Base-by-base conservation (phyloP, 169 alveolate genomes). In the Plasmodium reichenowi region DNA sequence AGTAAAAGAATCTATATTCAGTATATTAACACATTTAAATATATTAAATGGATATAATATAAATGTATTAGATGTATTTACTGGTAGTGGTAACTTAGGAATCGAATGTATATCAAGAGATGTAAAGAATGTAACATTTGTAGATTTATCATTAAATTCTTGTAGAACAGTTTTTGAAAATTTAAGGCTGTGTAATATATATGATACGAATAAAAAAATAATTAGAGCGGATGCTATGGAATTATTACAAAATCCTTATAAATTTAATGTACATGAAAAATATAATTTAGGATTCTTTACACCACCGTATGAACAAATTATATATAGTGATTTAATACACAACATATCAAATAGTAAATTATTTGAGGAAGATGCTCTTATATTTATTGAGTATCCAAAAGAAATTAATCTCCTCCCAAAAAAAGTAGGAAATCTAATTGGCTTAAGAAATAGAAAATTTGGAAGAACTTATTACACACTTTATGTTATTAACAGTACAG, bases 21-120 rank as follows among this genome's bases (percentile, higher is more conserved):
- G 83, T 52, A 24, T 88, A 9, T 58, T 93, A 63, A 74, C 90
- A 6, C 94, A 90, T 50, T 60, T 90, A 70, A 93, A 94, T 0
- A 50, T 91, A 52, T 93, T 93, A 12, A 85, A 88, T 72, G 66
- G 63, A 47, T 17, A 52, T 54, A 48, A n/a, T 72, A 62, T 67
- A 43, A 94, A 96, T 43, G 97, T 94, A 4, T 48, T 94, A 15
- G 97, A 94, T 60, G 73, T 94, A 26, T 94, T 87, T 52, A 91
- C 97, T 62, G 97, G 97, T 32, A 94, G 96, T 70, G 97, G 97
- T 1, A 89, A 96, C n/a, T 78, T 94, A 60, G 97, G 97, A 52
- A 76, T 94, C 38, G 97, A 94, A 66, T 95, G 97, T 20, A 93
- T 94, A 15, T 94, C 97, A 3, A 87, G 94, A 68, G 97, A 95